These are phyloP conservation scores for Starmerella sp. DNA, from an alignment of 805 yeast species.

Conservation along the genomic window DNA sequence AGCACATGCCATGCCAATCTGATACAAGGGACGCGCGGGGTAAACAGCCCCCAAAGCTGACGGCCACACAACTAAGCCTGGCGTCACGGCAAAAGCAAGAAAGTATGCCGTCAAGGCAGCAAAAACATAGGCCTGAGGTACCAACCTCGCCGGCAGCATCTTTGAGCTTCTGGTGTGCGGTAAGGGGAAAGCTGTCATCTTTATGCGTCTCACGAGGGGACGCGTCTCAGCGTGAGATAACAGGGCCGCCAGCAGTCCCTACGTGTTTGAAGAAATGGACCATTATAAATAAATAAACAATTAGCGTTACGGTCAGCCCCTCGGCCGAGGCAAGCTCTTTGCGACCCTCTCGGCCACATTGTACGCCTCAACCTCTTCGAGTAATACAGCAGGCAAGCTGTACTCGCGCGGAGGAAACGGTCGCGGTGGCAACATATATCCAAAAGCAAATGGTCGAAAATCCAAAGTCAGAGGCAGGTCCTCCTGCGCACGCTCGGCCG, in stretches of 20 bases:
- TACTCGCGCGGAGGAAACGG: slow-evolving; percentile 18
- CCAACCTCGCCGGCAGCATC: slow-evolving; percentile 6
- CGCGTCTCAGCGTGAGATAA: not conserved
- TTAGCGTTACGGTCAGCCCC: not conserved
- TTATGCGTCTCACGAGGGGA: not conserved
- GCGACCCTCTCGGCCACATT: slow-evolving; percentile 7
- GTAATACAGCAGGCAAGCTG: slow-evolving; percentile 9
- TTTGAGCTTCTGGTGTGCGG: not conserved
- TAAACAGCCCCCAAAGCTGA: slow-evolving; percentile 66
- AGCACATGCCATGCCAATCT: slow-evolving; percentile 66
- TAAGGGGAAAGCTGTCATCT: not conserved
- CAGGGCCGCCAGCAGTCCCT: no score
- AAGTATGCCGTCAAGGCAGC: slow-evolving; percentile 2
- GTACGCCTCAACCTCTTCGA: slow-evolving; percentile 11
- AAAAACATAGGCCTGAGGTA: not conserved
- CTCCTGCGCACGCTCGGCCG: not conserved
- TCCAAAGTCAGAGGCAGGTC: not conserved
- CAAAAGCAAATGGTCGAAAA: slow-evolving; percentile 18
- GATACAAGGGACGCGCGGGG: slow-evolving; percentile 76
- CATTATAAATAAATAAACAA: not conserved
- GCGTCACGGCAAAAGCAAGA: slow-evolving; percentile 8
- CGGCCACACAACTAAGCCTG: slow-evolving; percentile 43
- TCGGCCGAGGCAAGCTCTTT: not conserved
- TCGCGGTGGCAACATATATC: slow-evolving; percentile 16
- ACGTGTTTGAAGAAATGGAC: not conserved